Percentiles rank a stretch among this genome's conserved stretches.
Evolutionary conservation across 2,329 filamentous ascomycete genomes (phyloP).

Genomic region (Arthrobotrys iridis): DNA sequence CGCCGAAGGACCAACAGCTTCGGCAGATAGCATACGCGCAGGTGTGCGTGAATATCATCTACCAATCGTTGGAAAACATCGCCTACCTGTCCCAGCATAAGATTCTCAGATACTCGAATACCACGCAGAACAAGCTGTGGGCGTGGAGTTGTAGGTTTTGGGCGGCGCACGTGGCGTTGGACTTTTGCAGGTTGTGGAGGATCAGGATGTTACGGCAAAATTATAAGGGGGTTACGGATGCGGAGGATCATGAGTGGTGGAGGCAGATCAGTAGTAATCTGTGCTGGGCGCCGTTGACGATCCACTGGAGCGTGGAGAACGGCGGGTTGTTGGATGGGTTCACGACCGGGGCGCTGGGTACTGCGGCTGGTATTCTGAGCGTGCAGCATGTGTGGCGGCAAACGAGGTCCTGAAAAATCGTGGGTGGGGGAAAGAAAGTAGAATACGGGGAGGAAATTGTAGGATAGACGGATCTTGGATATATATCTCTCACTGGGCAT

Average conservation of each 20-base stretch:
- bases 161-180: conserved; percentile 78
- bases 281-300: conserved; percentile 81
- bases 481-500: conserved; percentile 25
- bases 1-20: conserved; percentile 63
- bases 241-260: conserved; percentile 70
- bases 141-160: conserved; percentile 82
- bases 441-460: conserved; percentile 2
- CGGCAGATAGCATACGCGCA: conserved; percentile 72
- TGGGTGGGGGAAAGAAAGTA: neutral
- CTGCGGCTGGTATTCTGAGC: conserved; percentile 63
- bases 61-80: conserved; percentile 84
- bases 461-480: conserved; percentile 28
- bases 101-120: conserved; percentile 70
- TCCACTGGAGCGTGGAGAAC: conserved; percentile 78
- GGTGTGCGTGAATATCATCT: conserved; percentile 73
- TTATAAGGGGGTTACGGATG: conserved; percentile 58
- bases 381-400: conserved; percentile 65
- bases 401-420: conserved; percentile 58
- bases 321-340: conserved; percentile 70
- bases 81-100: conserved; percentile 80
- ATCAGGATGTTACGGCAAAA: conserved; percentile 54
- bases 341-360: conserved; percentile 70
- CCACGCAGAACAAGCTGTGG: conserved; percentile 71
- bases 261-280: conserved; percentile 74
- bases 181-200: conserved; percentile 74